These are phyloP conservation scores for Bothriochloa decipiens DNA, from an alignment of 176 grass and related monocot genomes.

Conservation along the genomic window DNA sequence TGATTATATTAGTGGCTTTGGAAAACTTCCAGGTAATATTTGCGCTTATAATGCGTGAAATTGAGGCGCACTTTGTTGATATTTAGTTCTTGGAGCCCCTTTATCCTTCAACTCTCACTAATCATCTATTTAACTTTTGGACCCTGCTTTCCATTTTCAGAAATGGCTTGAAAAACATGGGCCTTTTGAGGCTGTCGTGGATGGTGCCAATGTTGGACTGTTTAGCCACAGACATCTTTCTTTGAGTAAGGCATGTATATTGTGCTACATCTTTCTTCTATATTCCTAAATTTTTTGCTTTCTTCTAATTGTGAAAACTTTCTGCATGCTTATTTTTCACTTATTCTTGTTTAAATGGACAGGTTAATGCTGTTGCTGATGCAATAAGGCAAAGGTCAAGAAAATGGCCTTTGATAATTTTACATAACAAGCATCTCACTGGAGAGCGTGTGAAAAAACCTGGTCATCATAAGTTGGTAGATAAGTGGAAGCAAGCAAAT, in stretches of 20 bases:
- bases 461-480: conserved; percentile 45
- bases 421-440: conserved; percentile 66
- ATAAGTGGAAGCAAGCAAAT: conserved; percentile 66
- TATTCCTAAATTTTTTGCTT: conserved; percentile 9
- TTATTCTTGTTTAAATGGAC: conserved; percentile 14
- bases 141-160: conserved; percentile 31
- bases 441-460: conserved; percentile 54
- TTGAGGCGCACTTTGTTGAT: neutral
- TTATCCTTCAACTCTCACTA: conserved; percentile 17
- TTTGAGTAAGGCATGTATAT: conserved; percentile 58
- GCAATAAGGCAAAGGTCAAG: conserved; percentile 51
- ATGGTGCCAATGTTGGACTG: conserved; percentile 72
- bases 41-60: conserved; percentile 12
- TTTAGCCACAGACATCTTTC: conserved; percentile 62
- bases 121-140: neutral
- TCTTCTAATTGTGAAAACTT: conserved; percentile 6
- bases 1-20: too few species aligned
- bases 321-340: neutral
- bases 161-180: conserved; percentile 68
- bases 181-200: conserved; percentile 69
- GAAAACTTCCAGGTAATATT: neutral
- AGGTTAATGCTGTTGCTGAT: conserved; percentile 69
- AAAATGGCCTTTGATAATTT: conserved; percentile 63
- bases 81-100: neutral
- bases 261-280: neutral